Conservation (phyloP, 805 yeast genomes). For the Metschnikowia dekortorum region DNA sequence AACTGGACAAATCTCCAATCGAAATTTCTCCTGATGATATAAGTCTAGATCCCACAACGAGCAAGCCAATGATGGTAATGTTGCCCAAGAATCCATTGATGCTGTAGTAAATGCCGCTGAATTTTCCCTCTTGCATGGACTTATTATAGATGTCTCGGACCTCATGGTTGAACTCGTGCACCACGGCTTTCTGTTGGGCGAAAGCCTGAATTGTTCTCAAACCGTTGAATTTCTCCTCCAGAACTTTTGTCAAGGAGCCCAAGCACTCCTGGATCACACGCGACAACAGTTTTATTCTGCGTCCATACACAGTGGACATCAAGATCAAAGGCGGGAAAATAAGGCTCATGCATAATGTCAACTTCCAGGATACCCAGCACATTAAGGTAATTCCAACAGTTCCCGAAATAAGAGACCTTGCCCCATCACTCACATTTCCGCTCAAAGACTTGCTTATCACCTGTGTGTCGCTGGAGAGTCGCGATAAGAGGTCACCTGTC, state of each 20-base stretch:
- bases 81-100: conserved; percentile 84
- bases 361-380: conserved; percentile 77
- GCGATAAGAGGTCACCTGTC: conserved; percentile 87
- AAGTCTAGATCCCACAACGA: conserved; percentile 78
- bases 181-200: conserved; percentile 77
- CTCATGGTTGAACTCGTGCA: conserved; percentile 67
- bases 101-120: conserved; percentile 73
- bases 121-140: conserved; percentile 75
- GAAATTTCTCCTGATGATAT: conserved; percentile 72
- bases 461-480: conserved; percentile 84
- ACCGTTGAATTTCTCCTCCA: conserved; percentile 87
- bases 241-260: conserved; percentile 81
- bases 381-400: conserved; percentile 87
- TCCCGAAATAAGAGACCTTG: conserved; percentile 77
- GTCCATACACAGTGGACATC: conserved; percentile 80
- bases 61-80: conserved; percentile 66
- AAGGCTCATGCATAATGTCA: conserved; percentile 76
- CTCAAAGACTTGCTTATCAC: conserved; percentile 83
- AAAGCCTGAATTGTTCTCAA: conserved; percentile 85
- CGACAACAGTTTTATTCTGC: conserved; percentile 68
- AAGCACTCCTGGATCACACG: conserved; percentile 76
- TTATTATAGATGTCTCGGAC: conserved; percentile 61
- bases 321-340: conserved; percentile 79
- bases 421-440: conserved; percentile 88
- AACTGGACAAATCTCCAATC: conserved; percentile 85